Evolutionary conservation across 352 stramenopile species (phyloP).

Genomic region (Globisporangium rhizosaccharum): DNA sequence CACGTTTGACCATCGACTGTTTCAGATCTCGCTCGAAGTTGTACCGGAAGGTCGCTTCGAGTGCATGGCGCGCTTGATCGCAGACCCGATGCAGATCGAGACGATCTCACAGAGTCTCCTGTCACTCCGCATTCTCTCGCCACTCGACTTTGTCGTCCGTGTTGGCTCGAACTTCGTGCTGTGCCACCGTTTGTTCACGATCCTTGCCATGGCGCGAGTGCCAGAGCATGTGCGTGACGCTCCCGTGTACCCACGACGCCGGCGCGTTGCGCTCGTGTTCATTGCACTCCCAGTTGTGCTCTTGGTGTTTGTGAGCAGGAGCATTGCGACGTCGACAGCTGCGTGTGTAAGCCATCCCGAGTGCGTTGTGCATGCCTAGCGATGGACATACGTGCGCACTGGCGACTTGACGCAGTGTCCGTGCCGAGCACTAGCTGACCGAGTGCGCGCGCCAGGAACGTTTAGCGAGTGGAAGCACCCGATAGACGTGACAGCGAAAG

Average conservation of each 20-base stretch:
- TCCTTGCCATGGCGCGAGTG: constrained; percentile 2
- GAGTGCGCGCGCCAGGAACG: constrained; percentile 16
- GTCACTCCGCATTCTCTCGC: constrained; percentile 25
- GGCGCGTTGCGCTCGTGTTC: constrained; percentile 7
- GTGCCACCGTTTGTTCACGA: constrained; percentile 13
- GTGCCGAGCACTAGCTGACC: constrained; percentile 20
- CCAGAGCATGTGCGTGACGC: too few species aligned
- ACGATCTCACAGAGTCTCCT: constrained; percentile 28
- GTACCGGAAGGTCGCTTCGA: constrained; percentile 20
- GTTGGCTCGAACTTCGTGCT: constrained; percentile 24
- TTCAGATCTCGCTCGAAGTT: constrained; percentile 17
- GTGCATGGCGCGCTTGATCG: constrained; percentile 12
- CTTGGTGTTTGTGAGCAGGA: constrained; percentile 1
- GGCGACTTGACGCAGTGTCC: constrained; percentile 20
- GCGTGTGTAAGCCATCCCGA: constrained; percentile 9
- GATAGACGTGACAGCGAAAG: constrained; percentile 10
- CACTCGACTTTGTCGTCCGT: constrained; percentile 21
- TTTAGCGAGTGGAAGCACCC: constrained; percentile 22
- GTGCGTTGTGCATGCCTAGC: constrained; percentile 8
- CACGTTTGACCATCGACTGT: constrained; percentile 20
- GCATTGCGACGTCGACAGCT: constrained; percentile 1
- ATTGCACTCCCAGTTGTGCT: neutral
- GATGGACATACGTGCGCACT: constrained; percentile 2
- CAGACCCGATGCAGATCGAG: constrained; percentile 20
- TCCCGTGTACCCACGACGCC: constrained; percentile 15